These are phyloP conservation scores for Aspergillus neotritici DNA, from an alignment of 2,329 filamentous ascomycete species.

Conservation along the genomic window DNA sequence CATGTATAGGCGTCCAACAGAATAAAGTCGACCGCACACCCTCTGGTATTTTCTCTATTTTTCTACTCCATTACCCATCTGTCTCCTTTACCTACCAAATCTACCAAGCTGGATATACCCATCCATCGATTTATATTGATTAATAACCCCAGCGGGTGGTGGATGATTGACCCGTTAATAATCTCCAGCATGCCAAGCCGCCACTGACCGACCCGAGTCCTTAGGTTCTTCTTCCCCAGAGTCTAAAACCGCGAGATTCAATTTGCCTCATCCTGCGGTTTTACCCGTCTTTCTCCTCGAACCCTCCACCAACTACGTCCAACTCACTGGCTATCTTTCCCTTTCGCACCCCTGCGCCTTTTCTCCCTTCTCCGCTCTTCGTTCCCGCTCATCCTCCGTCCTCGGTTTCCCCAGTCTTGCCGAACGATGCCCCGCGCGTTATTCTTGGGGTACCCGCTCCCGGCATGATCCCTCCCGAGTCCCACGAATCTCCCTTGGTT, in stretches of 20 bases:
- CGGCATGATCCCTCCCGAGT: conserved; percentile 35
- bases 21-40: too few species aligned
- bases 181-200: conserved; percentile 24
- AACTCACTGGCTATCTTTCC: conserved; percentile 2
- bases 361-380: conserved; percentile 4
- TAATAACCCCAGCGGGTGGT: not conserved
- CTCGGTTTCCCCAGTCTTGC: conserved; percentile 5
- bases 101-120: too few species aligned
- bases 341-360: conserved; percentile 4
- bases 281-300: not conserved
- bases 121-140: not conserved
- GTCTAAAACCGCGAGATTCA: not conserved
- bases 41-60: too few species aligned
- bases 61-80: too few species aligned
- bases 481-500: conserved; percentile 27
- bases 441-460: conserved; percentile 32
- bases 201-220: conserved; percentile 27
- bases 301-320: too few species aligned
- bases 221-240: conserved; percentile 15
- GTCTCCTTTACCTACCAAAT: too few species aligned
- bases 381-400: conserved; percentile 2
- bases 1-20: too few species aligned
- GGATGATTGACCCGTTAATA: conserved; percentile 9
- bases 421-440: conserved; percentile 31
- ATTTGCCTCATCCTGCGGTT: conserved; percentile 10